phyloP scores from a whole-genome alignment of 2,329 filamentous ascomycete species.

The Alternaria sp. region DNA sequence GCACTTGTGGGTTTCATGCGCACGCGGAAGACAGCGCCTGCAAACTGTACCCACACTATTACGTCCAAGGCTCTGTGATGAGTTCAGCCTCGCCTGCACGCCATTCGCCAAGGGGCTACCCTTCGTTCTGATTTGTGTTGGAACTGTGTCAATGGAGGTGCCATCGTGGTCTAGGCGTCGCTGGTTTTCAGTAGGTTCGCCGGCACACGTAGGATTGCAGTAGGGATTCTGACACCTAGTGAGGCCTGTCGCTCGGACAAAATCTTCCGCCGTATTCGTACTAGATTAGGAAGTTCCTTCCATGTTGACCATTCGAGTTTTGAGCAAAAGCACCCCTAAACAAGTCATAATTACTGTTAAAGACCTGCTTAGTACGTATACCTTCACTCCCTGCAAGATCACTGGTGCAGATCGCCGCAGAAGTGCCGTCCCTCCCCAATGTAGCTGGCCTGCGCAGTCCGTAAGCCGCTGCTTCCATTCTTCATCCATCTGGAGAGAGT shows the following conservation, averaged over 20 bases:
- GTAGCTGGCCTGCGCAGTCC: background rate
- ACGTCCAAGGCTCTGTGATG: background rate
- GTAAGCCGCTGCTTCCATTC: background rate
- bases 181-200: background rate
- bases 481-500: background rate
- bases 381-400: slow-evolving; percentile 15
- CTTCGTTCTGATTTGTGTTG: background rate
- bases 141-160: background rate
- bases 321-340: background rate
- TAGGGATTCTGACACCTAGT: background rate
- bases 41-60: background rate
- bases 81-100: background rate
- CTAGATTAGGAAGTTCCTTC: background rate
- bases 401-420: slow-evolving; percentile 11
- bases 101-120: background rate
- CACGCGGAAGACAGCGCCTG: background rate
- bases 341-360: background rate
- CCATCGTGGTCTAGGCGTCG: background rate
- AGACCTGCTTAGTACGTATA: slow-evolving; percentile 8
- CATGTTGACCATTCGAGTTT: background rate
- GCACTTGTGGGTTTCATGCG: background rate
- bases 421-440: slow-evolving; percentile 4
- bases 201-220: background rate
- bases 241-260: background rate
- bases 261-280: background rate